A percentile compares a stretch with the other conserved stretches of the same genome.
phyloP scores from a whole-genome alignment of 169 alveolate species.

The Plasmodium billcollinsi region DNA sequence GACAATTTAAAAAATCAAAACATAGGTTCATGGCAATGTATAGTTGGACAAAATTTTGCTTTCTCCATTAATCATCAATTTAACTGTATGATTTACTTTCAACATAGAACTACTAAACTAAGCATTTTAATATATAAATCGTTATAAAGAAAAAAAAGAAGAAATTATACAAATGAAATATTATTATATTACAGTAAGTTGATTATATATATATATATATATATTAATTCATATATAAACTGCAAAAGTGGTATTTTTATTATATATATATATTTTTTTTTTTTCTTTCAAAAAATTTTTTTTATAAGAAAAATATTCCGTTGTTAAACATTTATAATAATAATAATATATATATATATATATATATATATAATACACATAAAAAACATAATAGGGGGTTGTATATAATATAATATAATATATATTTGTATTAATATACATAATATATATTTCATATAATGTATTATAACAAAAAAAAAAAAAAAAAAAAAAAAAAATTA shows the following conservation, averaged over 20 bases:
- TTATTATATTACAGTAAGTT: no score
- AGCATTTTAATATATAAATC: slow-evolving; percentile 60
- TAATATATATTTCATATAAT: no score
- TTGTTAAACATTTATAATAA: no score
- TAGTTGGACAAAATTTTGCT: slow-evolving; percentile 75
- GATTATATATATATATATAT: not conserved
- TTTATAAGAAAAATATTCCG: no score
- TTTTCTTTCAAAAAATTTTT: not conserved
- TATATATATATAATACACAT: no score
- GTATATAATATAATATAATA: no score
- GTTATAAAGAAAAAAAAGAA: slow-evolving; percentile 1
- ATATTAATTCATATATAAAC: not conserved
- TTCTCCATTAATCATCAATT: slow-evolving; percentile 65
- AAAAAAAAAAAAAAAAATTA: no score
- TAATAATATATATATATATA: no score
- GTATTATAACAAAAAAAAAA: no score
- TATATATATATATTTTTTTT: not conserved
- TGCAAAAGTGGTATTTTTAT: not conserved
- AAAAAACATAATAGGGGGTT: no score
- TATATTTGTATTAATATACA: no score
- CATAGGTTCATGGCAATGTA: slow-evolving; percentile 76
- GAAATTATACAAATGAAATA: no score
- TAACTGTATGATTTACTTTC: slow-evolving; percentile 67
- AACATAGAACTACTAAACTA: slow-evolving; percentile 49
- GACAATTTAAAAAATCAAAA: slow-evolving; percentile 65